Evolutionary conservation across 371 early-diverging fungal genomes (phyloP), one percentile per base, ranked within the genome.

Genomic region (Capniomyces stellatus): DNA sequence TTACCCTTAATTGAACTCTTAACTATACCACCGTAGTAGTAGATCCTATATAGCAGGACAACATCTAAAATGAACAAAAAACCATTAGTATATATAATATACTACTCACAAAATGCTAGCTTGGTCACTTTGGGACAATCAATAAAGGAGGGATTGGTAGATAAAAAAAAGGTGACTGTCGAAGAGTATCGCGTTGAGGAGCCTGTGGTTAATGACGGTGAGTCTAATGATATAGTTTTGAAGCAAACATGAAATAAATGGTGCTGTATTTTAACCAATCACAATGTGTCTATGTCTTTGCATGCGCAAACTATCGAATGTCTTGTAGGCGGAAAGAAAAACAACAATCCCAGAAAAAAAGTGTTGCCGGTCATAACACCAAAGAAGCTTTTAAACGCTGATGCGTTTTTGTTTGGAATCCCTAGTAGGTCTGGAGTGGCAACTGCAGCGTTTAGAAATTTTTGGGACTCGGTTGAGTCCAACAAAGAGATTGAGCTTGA

Each of bases 321-420:
- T 35, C 6, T 35, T 35, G 15, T 35, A 35, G 15, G 15, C 15
- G 35, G 35, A 35, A 35, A 35, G 15, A 35, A 35, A 35, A 35
- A 15, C 35, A 15, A 35, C 35, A 35, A 35, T 6, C 35, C 6
- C 10, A 35, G 15, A 35, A 35, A 35, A 35, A 35, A 35, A 35
- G 35, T 35, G 15, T 10, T 82, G 19, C 86, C 86, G 10, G 58
- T 76, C 28, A 70, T 81, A 41, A 65, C 62, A 12, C 67, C 75
- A n/a, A 64, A 63, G 35, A 62, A 73, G 12, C 57, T 87, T 3
- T 56, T 60, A 2, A 70, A 83, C 40, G 69, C 80, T 0, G 88
- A 87, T 63, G 88, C 79, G 2, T 61, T 82, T 58, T 54, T 87
- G 23, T 87, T 87, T 60, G 87, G 87, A 27, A 62, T 85, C 50